Conservation (phyloP, 306 rosid species). For the Ceratonia siliqua region DNA sequence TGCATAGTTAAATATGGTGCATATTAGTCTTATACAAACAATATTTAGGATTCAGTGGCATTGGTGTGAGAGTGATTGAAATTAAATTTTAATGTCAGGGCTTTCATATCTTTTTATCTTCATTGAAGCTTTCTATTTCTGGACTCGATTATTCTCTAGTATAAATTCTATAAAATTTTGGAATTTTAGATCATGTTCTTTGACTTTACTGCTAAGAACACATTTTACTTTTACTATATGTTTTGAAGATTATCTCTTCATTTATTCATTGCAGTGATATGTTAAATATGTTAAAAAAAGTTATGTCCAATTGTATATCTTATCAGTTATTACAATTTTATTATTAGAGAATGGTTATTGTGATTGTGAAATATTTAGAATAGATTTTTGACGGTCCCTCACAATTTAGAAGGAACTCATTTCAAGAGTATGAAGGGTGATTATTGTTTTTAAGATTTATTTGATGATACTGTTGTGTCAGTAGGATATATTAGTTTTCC, state of each 20-base stretch:
- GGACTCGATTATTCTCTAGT: too few relatives aligned
- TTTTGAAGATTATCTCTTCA: too few relatives aligned
- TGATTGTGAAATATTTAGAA: not conserved
- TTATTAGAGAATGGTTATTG: not conserved
- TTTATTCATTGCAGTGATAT: too few relatives aligned
- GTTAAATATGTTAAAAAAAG: too few relatives aligned
- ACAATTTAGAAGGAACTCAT: too few relatives aligned
- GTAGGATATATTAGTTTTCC: too few relatives aligned
- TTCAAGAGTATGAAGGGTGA: too few relatives aligned
- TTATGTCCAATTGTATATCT: not conserved
- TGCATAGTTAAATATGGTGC: constrained; percentile 7
- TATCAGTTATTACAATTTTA: not conserved
- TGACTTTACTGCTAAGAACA: not conserved
- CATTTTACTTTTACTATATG: not conserved
- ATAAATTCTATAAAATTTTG: not conserved
- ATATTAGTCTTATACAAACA: constrained; percentile 1
- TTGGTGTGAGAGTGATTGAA: constrained; percentile 18
- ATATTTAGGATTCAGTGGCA: constrained; percentile 16
- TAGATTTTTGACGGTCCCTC: too few relatives aligned
- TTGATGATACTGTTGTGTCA: not conserved
- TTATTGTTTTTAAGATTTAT: not conserved
- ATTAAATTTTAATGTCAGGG: not conserved
- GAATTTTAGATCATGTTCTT: not conserved
- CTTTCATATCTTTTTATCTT: too few relatives aligned
- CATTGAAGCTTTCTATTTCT: too few relatives aligned